Base-by-base conservation (phyloP, 129 eudicot genomes). In the Lonicera japonica region DNA sequence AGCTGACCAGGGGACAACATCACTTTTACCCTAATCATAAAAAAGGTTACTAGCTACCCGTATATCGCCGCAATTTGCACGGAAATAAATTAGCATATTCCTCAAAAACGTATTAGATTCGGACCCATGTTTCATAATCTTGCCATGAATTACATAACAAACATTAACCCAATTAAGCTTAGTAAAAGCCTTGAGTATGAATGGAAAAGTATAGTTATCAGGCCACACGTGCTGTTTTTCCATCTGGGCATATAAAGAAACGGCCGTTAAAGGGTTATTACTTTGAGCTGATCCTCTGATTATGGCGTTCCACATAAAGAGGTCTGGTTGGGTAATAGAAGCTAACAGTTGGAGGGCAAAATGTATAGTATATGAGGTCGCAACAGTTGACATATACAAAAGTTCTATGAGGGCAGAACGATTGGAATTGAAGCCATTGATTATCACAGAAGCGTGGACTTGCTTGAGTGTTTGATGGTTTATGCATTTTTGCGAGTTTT, bases 201-300 rank as follows among this genome's bases (percentile, higher is more conserved):
- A 85, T 5, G 90, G 96, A 45, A 85, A 88, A 12, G 96, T 85
- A 62, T 79, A 85, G 57, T 77, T 71, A 82, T 88, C 96, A n/a
- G 94, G 85, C 34, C 39, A 36, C 63, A 82, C 40, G 16, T 18
- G 68, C 14, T 5, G 60, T 64, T 58, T 80, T 60, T 82, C 90
- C 96, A 89, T 82, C 77, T 70, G 74, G 75, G 84, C 43, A 63
- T 47, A 84, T 0, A 79, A 69, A 0, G 72, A 75, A 72, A 88
- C 67, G 12, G 94, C 68, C 54, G 64, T 67, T 0, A 66, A n/a
- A 0, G 96, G 96, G 18, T 77, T 77, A 40, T 76, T 45, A 63
- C 94, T 82, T 64, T 88, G 94, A 57, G 96, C 86, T 21, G 94
- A 88, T 70, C 96, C 96, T 79, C 89, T 79, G 46, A 88, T 87